Percentiles rank a stretch among this genome's conserved stretches.
Conservation (phyloP, 305 asterid species). For the Solanum aculeatissimum region DNA sequence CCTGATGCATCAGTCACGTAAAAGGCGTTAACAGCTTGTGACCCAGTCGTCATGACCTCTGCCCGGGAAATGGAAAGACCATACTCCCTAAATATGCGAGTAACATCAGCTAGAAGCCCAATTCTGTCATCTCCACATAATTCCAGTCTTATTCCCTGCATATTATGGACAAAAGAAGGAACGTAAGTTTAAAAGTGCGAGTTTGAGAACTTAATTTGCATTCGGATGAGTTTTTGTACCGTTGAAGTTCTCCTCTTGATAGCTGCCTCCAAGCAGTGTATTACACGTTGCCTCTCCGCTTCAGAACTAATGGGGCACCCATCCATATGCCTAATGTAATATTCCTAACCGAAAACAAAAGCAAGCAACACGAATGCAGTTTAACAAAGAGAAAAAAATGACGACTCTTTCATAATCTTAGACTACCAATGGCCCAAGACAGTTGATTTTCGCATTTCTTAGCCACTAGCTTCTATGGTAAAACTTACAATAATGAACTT, state of each 20-base stretch:
- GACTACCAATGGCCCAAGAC: neutral
- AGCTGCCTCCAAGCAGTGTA: conserved; percentile 88
- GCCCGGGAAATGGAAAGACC: conserved; percentile 77
- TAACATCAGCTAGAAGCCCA: conserved; percentile 73
- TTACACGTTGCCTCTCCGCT: conserved; percentile 74
- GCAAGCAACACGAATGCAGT: neutral
- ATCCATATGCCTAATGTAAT: conserved; percentile 68
- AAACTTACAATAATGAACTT: neutral
- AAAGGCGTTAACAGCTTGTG: conserved; percentile 58
- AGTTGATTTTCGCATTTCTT: neutral
- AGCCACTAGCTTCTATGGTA: neutral
- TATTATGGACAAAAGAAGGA: neutral
- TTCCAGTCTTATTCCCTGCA: conserved; percentile 76
- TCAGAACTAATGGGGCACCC: conserved; percentile 71
- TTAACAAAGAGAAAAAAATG: neutral
- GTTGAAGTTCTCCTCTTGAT: conserved; percentile 68
- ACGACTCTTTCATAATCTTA: neutral
- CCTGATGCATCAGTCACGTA: conserved; percentile 82
- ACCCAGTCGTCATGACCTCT: conserved; percentile 66
- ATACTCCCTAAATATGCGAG: conserved; percentile 79
- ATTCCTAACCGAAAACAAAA: conserved; percentile 30
- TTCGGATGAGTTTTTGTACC: conserved; percentile 22
- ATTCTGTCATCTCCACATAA: conserved; percentile 60
- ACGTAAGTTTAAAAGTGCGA: neutral
- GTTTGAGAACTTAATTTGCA: neutral